Percentiles rank a stretch among this genome's conserved stretches.
Evolutionary conservation across 129 eudicot genomes (phyloP).

Genomic region (Oenanthe sinensis): DNA sequence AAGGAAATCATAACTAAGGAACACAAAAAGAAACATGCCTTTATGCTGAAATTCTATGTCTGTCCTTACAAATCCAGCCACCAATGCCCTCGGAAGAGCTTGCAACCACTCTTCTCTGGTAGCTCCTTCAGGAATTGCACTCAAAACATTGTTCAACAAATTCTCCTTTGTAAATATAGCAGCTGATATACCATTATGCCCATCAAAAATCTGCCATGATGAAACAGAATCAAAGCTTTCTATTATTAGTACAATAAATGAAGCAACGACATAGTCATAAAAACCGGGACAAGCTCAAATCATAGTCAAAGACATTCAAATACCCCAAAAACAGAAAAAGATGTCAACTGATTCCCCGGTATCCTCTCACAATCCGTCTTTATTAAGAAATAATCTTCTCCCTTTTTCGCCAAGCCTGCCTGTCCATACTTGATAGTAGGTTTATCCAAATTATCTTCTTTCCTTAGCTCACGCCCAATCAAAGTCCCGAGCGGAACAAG

Average conservation of each 20-base stretch:
- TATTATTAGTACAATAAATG: slow-evolving; percentile 2
- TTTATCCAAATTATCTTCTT: slow-evolving; percentile 43
- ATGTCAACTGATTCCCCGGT: slow-evolving; percentile 38
- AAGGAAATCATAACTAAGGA: not conserved
- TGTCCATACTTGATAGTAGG: slow-evolving; percentile 51
- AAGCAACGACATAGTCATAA: not conserved
- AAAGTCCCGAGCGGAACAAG: slow-evolving; percentile 53
- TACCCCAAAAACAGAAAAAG: slow-evolving; percentile 60
- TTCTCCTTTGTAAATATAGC: slow-evolving; percentile 87
- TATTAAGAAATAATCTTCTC: slow-evolving; percentile 56
- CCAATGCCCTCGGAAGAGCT: slow-evolving; percentile 83
- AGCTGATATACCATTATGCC: slow-evolving; percentile 97
- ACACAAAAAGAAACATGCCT: slow-evolving; percentile 34
- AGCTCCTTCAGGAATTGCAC: slow-evolving; percentile 76
- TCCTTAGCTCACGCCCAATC: slow-evolving; percentile 55
- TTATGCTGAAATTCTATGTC: slow-evolving; percentile 94
- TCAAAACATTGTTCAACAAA: slow-evolving; percentile 72
- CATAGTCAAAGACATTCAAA: not conserved
- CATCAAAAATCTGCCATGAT: slow-evolving; percentile 71
- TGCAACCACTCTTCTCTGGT: slow-evolving; percentile 97
- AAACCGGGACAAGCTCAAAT: slow-evolving; percentile 3
- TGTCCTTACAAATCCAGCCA: slow-evolving; percentile 97
- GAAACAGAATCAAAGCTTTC: slow-evolving; percentile 10
- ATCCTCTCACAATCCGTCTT: slow-evolving; percentile 47
- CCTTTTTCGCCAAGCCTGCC: slow-evolving; percentile 63